Base-by-base conservation (phyloP, 2,329 filamentous ascomycete species). In the Claviceps digitariae region DNA sequence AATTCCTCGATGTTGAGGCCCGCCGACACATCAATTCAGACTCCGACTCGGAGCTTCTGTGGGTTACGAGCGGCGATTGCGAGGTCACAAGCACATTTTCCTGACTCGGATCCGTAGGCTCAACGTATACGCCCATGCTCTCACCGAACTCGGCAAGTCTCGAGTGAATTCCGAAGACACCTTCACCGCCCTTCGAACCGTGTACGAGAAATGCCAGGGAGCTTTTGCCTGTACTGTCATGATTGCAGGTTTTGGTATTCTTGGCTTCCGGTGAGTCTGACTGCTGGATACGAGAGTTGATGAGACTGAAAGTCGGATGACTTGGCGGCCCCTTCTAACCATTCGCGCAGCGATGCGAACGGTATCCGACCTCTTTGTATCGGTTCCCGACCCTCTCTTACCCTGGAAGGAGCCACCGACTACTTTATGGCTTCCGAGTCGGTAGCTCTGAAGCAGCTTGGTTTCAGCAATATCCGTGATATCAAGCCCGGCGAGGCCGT, bases 381-480 rank as follows among this genome's bases (percentile, higher is more conserved):
- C 10, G 90, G 90, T 44, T 86, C 82, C 49, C 79, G 89, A 52
- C 77, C 81, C 1, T 89, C 86, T 1, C 68, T 74, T 15, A 84
- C 76, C 0, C 55, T 81, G 41, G 75, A 79, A 38, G 74, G 78
- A 4, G 82, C 81, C 6, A 84, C 70, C 56, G 90, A 95, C 68
- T 95, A 94, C 72, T 89, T 95, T 78, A 81, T 95, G 74, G 88
- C 89, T 1, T 95, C 89, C 0, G 90, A 95, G 69, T 91, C 86
- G 9, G 83, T 95, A 50, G 90, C 89, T 9, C 73, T 95, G 48
- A 79, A 79, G 47, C 88, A 94, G 66, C 82, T 91, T 48, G 88
- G 88, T 17, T 95, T 93, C 71, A 74, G 69, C 36, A 75, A 89
- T 63, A 84, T 94, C 60, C 70, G 77, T 41, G 86, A 95, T 63